Conservation (phyloP, 495 filamentous ascomycete genomes). For the Podospora sp. region DNA sequence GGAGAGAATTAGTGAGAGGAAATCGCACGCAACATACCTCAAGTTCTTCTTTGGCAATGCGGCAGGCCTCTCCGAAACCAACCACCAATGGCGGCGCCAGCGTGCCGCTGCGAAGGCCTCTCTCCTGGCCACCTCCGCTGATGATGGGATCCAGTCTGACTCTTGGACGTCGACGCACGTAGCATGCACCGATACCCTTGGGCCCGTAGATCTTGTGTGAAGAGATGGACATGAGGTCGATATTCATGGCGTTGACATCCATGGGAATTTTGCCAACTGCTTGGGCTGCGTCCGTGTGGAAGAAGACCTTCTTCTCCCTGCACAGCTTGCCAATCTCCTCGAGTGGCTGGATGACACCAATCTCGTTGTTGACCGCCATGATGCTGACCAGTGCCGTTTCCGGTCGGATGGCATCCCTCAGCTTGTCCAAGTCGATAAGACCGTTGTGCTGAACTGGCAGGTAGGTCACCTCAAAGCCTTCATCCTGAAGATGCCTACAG, state of each 20-base stretch:
- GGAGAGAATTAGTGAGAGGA: conserved; percentile 1
- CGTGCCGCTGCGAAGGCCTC: conserved; percentile 91
- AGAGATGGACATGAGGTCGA: conserved; percentile 98
- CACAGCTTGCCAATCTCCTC: conserved; percentile 93
- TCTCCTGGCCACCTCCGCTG: conserved; percentile 92
- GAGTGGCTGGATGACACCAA: conserved; percentile 94
- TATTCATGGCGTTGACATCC: conserved; percentile 94
- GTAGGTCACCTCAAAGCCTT: conserved; percentile 95
- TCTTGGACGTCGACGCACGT: conserved; percentile 84
- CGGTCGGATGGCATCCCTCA: conserved; percentile 88
- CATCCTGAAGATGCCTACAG: conserved; percentile 93
- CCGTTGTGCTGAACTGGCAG: conserved; percentile 85
- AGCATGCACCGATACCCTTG: conserved; percentile 96
- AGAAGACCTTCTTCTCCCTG: conserved; percentile 89
- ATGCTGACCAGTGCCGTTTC: conserved; percentile 92
- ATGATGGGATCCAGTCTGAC: conserved; percentile 96
- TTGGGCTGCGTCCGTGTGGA: conserved; percentile 97
- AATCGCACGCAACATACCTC: conserved; percentile 60
- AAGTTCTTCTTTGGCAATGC: conserved; percentile 87
- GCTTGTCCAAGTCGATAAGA: conserved; percentile 77
- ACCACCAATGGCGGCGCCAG: conserved; percentile 86
- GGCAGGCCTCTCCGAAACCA: conserved; percentile 93
- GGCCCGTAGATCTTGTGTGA: conserved; percentile 98
- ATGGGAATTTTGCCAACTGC: conserved; percentile 96
- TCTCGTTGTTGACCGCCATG: conserved; percentile 99